Base-by-base conservation (phyloP, 2,329 filamentous ascomycete genomes). In the Didymella keratinophila region DNA sequence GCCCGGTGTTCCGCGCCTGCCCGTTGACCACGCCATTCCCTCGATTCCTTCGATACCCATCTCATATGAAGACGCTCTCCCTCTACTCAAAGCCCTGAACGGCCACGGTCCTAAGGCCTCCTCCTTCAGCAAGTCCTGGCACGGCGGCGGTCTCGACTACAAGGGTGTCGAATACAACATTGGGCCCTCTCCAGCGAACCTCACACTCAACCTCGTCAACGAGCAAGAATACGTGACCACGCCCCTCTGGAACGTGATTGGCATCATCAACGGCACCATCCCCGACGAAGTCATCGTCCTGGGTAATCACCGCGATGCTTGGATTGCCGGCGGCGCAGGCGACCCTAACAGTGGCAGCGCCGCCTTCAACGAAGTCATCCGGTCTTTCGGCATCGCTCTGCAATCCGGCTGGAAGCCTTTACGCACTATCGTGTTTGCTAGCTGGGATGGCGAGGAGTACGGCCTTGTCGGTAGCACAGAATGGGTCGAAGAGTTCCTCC, bases 231-330 rank as follows among this genome's bases (percentile, higher is more conserved):
- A 83, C 53, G 76, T 79, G 21, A 83, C 76, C 1, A 83, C 81
- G 7, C 81, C 81, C 2, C 66, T 82, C 8, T 83, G 81, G 81
- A 90, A 99, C 72, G 91, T 95, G 2, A 94, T 98, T 64, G 94
- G 94, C 43, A 82, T 95, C 44, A 91, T 99, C 74, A 97, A 97
- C 69, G 95, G 94, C 10, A 90, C 89, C 0, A 87, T 95, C 34
- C 82, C 87, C 0, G 88, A 97, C 68, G 93, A 97, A 71, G 92
- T 97, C 1, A 82, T 99, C 44, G 84, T 99, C 3, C 80, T 98
- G 30, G 93, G 93, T n/a, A 97, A 96, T 71, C 93, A 97, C 72
- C 87, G 93, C 32, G 93, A 97, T 77, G 91, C 93, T 0, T 96
- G 92, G 92, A 89, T 94, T 69, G 88, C 89, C 20, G 92, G 92